These are phyloP conservation scores for Dalbergia oliveri DNA, from an alignment of 306 rosid species.

Conservation along the genomic window DNA sequence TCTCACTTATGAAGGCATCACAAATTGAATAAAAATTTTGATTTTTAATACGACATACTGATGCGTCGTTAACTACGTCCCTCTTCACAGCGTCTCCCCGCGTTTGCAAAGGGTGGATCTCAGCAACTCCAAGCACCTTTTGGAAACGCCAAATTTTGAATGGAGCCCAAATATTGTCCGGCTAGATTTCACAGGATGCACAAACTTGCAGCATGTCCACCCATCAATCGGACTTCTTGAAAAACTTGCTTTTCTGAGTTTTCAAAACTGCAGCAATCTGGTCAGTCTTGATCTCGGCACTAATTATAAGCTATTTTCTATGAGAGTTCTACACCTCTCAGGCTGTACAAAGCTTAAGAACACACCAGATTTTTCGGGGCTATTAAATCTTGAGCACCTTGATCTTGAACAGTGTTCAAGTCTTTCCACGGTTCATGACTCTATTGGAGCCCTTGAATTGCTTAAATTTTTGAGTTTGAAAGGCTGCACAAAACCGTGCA, in stretches of 20 bases:
- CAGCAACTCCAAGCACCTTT: conserved; percentile 23
- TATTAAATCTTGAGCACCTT: conserved; percentile 35
- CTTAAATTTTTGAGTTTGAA: conserved; percentile 35
- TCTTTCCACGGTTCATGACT: not conserved
- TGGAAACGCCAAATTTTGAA: conserved; percentile 16
- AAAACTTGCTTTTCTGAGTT: conserved; percentile 39
- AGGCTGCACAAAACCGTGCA: not conserved
- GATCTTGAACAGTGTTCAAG: conserved; percentile 23
- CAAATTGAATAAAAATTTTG: not conserved
- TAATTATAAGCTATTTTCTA: conserved; percentile 10
- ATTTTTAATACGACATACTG: too few relatives aligned
- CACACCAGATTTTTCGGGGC: not conserved
- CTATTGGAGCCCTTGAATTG: not conserved
- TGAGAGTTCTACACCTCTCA: conserved; percentile 20
- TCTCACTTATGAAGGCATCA: not conserved
- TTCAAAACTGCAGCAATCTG: conserved; percentile 26
- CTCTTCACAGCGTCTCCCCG: conserved; percentile 7
- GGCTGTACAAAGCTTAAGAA: conserved; percentile 28
- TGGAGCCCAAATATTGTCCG: not conserved
- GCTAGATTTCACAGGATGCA: conserved; percentile 42
- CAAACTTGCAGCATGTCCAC: conserved; percentile 18
- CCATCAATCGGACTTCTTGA: conserved; percentile 32
- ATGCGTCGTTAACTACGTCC: too few relatives aligned
- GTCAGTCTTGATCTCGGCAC: conserved; percentile 5
- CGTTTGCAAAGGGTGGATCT: conserved; percentile 29